A percentile compares a stretch with the other conserved stretches of the same genome.
Evolutionary conservation across 768 basidiomycete species (phyloP).

Genomic region (Hydnomerulius pinastri): DNA sequence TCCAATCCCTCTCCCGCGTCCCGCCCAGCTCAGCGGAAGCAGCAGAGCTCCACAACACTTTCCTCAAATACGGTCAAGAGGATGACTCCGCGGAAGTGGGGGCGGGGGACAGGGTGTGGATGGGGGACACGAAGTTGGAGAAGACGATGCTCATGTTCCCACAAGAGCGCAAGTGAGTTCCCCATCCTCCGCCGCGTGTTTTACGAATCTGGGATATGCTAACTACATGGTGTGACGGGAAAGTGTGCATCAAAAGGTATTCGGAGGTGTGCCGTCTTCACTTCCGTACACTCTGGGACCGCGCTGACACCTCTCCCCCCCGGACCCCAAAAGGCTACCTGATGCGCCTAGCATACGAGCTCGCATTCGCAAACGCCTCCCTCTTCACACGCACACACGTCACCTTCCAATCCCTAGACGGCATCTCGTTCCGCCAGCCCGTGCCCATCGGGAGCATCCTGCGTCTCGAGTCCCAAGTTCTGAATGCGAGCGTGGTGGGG

Average conservation of each 20-base stretch:
- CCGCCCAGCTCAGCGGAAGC: slow-evolving; percentile 77
- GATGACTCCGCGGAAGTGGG: slow-evolving; percentile 27
- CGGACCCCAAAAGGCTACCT: slow-evolving; percentile 47
- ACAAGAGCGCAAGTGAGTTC: slow-evolving; percentile 75
- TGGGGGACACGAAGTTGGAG: slow-evolving; percentile 73
- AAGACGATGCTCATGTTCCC: slow-evolving; percentile 81
- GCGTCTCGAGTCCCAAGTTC: slow-evolving; percentile 67
- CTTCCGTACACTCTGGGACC: no score
- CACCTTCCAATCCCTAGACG: slow-evolving; percentile 76
- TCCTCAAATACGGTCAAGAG: slow-evolving; percentile 57
- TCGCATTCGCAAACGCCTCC: slow-evolving; percentile 71
- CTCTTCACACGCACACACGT: slow-evolving; percentile 68
- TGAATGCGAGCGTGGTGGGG: slow-evolving; percentile 47
- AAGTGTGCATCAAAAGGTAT: slow-evolving; percentile 81
- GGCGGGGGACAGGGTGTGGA: slow-evolving; percentile 71
- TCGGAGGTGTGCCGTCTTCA: slow-evolving; percentile 55
- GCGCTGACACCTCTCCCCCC: no score
- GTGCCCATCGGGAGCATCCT: slow-evolving; percentile 86
- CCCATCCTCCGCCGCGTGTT: no score
- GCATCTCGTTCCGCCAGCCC: slow-evolving; percentile 76
- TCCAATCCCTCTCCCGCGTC: slow-evolving; percentile 65
- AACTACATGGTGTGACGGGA: no score
- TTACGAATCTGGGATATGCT: no score
- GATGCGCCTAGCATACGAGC: slow-evolving; percentile 76
- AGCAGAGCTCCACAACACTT: slow-evolving; percentile 65